These are phyloP conservation scores for Xylaria castorea DNA, from an alignment of 495 filamentous ascomycete species.

Conservation along the genomic window DNA sequence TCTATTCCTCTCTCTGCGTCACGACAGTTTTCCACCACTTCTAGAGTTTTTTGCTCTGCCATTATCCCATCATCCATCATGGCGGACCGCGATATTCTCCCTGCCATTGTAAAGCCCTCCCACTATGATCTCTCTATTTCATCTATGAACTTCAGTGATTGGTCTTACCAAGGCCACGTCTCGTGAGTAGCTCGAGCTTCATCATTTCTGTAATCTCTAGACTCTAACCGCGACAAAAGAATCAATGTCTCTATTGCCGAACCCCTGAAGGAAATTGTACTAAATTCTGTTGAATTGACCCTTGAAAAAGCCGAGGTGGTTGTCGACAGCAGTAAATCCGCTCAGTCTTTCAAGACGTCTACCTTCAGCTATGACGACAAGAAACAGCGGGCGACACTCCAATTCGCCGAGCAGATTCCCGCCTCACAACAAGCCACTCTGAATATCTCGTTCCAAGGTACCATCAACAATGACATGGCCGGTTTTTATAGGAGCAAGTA, in stretches of 20 bases:
- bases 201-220: slow-evolving; percentile 17
- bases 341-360: slow-evolving; percentile 62
- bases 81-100: slow-evolving; percentile 62
- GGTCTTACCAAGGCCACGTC: slow-evolving; percentile 84
- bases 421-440: slow-evolving; percentile 66
- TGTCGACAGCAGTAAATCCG: slow-evolving; percentile 54
- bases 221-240: slow-evolving; percentile 27
- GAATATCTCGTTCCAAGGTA: slow-evolving; percentile 79
- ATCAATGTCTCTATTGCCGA: slow-evolving; percentile 65
- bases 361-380: slow-evolving; percentile 79
- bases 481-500: slow-evolving; percentile 97
- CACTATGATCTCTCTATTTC: slow-evolving; percentile 86
- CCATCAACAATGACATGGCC: slow-evolving; percentile 92
- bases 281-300: slow-evolving; percentile 74
- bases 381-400: slow-evolving; percentile 76
- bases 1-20: slow-evolving; percentile 17
- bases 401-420: slow-evolving; percentile 71
- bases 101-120: slow-evolving; percentile 73
- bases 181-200: slow-evolving; percentile 54
- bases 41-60: slow-evolving; percentile 36
- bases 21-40: slow-evolving; percentile 38
- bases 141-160: slow-evolving; percentile 77
- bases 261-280: slow-evolving; percentile 70
- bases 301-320: slow-evolving; percentile 60
- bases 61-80: slow-evolving; percentile 49